Conservation (phyloP, 2,329 filamentous ascomycete genomes). For the Xylaria sp. region DNA sequence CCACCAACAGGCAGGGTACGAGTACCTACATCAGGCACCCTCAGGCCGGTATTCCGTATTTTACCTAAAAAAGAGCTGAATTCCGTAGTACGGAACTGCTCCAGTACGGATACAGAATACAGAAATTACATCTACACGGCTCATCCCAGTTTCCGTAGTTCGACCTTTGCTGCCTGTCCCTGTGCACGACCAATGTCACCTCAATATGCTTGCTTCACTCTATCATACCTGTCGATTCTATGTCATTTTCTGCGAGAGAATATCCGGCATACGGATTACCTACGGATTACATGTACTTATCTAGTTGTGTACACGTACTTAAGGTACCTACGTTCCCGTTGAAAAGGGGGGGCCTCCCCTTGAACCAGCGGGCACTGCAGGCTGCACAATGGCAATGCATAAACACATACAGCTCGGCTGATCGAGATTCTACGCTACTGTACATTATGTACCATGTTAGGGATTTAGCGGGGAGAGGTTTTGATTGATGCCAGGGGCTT, state of each 20-base stretch:
- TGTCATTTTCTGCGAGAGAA: no score
- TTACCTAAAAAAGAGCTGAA: not conserved
- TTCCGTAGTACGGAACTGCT: no score
- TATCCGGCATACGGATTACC: no score
- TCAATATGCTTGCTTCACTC: not conserved
- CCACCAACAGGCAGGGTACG: not conserved
- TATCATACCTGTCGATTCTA: no score
- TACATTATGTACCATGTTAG: not conserved
- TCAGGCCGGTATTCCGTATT: not conserved
- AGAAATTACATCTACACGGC: no score
- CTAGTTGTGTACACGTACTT: not conserved
- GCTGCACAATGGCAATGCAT: not conserved
- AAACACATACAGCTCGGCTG: slow-evolving; percentile 1
- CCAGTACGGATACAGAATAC: no score
- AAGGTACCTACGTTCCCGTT: not conserved
- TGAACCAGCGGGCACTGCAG: not conserved
- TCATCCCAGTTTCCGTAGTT: not conserved
- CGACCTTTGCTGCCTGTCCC: not conserved
- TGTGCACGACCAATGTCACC: not conserved
- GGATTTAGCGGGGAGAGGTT: not conserved
- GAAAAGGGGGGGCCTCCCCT: not conserved
- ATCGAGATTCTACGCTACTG: not conserved
- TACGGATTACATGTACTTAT: not conserved
- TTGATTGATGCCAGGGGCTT: slow-evolving; percentile 1
- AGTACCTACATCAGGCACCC: not conserved